Evolutionary conservation across 2,329 filamentous ascomycete genomes (phyloP).

Genomic region (Pseudocercospora pini-densiflorae): DNA sequence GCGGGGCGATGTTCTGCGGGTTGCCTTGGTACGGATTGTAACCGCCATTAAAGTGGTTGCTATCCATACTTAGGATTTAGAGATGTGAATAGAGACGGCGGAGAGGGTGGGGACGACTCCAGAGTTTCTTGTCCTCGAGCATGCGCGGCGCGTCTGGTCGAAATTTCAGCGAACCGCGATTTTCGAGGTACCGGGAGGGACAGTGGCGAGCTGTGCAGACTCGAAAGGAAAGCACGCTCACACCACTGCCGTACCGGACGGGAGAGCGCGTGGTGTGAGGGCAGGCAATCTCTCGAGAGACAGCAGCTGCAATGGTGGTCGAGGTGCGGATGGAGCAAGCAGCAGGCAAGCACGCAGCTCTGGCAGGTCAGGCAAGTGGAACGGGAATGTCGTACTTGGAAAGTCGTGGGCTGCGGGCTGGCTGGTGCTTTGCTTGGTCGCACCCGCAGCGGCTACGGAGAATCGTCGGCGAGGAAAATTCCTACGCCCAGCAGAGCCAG

Average conservation of each 20-base stretch:
- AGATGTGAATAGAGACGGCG: constrained; percentile 9
- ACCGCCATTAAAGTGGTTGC: constrained; percentile 25
- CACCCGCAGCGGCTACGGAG: background rate
- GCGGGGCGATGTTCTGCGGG: constrained; percentile 21
- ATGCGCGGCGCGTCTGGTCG: background rate
- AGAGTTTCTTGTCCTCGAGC: constrained; percentile 15
- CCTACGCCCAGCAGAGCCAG: background rate
- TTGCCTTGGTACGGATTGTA: constrained; percentile 32
- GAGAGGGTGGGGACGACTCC: constrained; percentile 12
- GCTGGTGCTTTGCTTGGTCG: background rate
- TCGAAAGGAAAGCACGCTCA: constrained; percentile 10
- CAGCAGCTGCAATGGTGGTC: background rate
- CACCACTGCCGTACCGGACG: constrained; percentile 8
- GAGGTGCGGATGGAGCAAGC: background rate
- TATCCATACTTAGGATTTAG: constrained; percentile 18
- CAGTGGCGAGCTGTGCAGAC: constrained; percentile 1
- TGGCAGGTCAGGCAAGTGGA: background rate
- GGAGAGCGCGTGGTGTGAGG: background rate
- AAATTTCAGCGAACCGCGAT: background rate
- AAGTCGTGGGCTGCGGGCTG: background rate
- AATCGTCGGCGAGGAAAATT: background rate
- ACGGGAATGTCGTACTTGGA: background rate
- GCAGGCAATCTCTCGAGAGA: background rate
- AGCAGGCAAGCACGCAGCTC: background rate
- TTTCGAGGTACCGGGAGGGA: background rate